These are phyloP conservation scores for Barbarea vulgaris DNA, from an alignment of 345 rosid species.

Conservation along the genomic window DNA sequence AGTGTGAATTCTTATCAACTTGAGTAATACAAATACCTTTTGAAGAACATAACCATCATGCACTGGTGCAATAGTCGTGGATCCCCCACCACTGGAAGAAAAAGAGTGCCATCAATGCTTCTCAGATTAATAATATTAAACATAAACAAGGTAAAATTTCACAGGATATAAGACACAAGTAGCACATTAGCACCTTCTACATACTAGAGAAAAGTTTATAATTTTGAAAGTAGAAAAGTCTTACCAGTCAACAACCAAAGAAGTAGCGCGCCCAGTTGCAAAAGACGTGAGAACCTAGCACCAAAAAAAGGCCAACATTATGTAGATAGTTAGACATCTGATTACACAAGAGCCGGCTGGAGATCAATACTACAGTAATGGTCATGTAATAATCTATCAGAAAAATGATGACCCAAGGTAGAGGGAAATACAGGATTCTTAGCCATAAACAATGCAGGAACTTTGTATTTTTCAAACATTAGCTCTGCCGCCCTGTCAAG, in stretches of 20 bases:
- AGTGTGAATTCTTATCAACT: neutral
- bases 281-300: constrained; percentile 95
- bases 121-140: constrained; percentile 3
- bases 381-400: neutral
- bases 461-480: constrained; percentile 95
- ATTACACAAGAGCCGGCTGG: neutral
- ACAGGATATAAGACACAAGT: constrained; percentile 19
- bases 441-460: constrained; percentile 97
- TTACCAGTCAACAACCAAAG: constrained; percentile 96
- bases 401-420: constrained; percentile 12
- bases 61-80: constrained; percentile 92
- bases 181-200: constrained; percentile 15
- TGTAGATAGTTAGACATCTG: constrained; percentile 27
- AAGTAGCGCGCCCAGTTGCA: constrained; percentile 97
- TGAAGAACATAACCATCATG: constrained; percentile 99
- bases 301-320: constrained; percentile 28
- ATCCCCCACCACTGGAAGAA: constrained; percentile 91
- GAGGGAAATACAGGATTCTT: constrained; percentile 83
- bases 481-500: constrained; percentile 85
- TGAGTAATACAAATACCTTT: constrained; percentile 55
- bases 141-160: constrained; percentile 10
- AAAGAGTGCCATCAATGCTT: constrained; percentile 15
- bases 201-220: neutral
- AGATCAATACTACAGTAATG: neutral
- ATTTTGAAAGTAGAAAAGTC: constrained; percentile 11